Percentiles rank a stretch among this genome's conserved stretches.
phyloP scores from a whole-genome alignment of 2,329 filamentous ascomycete species.

The Fusarium nelsonii region DNA sequence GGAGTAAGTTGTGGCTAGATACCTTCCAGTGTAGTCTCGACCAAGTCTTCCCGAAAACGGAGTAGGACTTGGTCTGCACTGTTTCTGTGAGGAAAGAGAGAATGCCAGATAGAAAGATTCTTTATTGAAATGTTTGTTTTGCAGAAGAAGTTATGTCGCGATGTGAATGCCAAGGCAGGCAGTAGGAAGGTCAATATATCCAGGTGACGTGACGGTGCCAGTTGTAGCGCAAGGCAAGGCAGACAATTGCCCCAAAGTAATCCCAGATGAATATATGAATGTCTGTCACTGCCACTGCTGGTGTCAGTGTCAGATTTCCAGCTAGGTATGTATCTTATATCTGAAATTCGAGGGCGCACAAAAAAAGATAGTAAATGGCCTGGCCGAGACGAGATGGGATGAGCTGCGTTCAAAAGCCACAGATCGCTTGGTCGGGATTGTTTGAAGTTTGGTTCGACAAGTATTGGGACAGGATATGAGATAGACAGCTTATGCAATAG shows the following conservation, averaged over 20 bases:
- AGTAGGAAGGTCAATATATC: neutral
- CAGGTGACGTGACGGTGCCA: constrained; percentile 8
- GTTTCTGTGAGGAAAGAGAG: neutral
- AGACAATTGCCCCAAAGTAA: neutral
- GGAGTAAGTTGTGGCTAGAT: neutral
- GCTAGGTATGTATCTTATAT: neutral
- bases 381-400: neutral
- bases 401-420: constrained; percentile 15
- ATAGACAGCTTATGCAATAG: constrained; percentile 27
- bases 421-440: constrained; percentile 6
- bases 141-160: neutral
- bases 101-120: neutral
- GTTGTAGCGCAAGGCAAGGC: neutral
- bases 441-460: constrained; percentile 6
- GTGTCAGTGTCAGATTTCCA: constrained; percentile 25
- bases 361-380: constrained; percentile 1
- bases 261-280: constrained; percentile 4
- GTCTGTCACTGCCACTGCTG: neutral
- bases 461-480: constrained; percentile 34
- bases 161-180: neutral
- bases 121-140: neutral
- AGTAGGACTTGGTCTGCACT: neutral
- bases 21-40: neutral
- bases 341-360: constrained; percentile 20
- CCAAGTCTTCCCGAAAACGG: neutral